Base-by-base conservation (phyloP, 83 land plant genomes). In the Isoetes engelmannii region DNA sequence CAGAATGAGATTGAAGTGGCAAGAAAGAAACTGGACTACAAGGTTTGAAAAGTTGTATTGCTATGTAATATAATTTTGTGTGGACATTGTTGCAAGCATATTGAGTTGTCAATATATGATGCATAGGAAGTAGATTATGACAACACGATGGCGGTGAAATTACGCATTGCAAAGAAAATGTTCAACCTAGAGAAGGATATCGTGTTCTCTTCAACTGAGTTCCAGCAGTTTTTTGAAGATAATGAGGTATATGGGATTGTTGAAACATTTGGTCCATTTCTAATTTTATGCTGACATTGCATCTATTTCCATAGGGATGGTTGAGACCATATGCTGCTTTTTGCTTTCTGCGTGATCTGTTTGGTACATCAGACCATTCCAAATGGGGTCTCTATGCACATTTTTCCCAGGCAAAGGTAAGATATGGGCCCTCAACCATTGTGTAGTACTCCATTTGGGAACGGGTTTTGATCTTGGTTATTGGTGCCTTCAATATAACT, bases 311-410 rank as follows among this genome's bases (percentile, higher is more conserved):
- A 20, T 75, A 94, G 99, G 87, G 80, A 18, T 94, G 99, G 99
- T 68, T 94, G 67, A 81, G 82, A 69, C 99, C 99, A n/a, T 94
- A 90, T 79, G 99, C 99, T 7, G 97, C 97, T 12, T 94, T 94
- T 73, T 94, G 99, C 76, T 94, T 90, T 66, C 69, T 94, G 65
- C 78, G 97, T 9, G 99, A 94, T 72, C 84, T 94, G 59, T 94
- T 94, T 78, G 99, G 86, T 71, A 94, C 99, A 67, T 88, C 99
- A 7, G 99, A 94, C 71, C 93, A 90, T 74, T 91, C 83, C 37
- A 96, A 94, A 73, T 94, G 99, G 99, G 99, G 99, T 44, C 81
- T 81, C 47, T 94, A 82, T 75, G 75, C 93, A 57, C 57, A 74
- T 13, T 88, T 72, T 72, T 79, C 90, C 6, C 67, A 74, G 56